Conservation (phyloP, 2,329 filamentous ascomycete genomes). For the Aureobasidium sp. region DNA sequence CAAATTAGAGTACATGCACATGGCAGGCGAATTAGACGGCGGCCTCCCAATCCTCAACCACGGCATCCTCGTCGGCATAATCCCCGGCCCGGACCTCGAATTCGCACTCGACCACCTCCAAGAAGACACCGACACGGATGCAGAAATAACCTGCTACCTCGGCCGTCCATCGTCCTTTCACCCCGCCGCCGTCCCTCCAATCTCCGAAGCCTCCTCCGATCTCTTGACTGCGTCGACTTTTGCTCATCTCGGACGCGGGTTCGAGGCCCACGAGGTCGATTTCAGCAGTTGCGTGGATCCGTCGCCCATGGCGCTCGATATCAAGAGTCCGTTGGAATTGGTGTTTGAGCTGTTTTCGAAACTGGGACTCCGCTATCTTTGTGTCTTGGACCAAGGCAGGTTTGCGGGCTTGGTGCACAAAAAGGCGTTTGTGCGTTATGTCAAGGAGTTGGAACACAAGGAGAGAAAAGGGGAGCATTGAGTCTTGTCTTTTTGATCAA, state of each 20-base stretch:
- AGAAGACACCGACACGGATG: slow-evolving; percentile 45
- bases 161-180: slow-evolving; percentile 50
- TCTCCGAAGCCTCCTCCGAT: slow-evolving; percentile 23
- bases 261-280: slow-evolving; percentile 39
- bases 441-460: slow-evolving; percentile 68
- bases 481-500: background rate
- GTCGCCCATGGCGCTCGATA: slow-evolving; percentile 79
- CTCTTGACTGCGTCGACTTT: too few species aligned
- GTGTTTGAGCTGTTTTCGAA: slow-evolving; percentile 97
- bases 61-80: slow-evolving; percentile 75
- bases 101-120: slow-evolving; percentile 77
- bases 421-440: slow-evolving; percentile 92
- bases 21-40: slow-evolving; percentile 83
- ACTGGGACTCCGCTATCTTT: slow-evolving; percentile 84
- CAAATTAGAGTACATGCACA: slow-evolving; percentile 76
- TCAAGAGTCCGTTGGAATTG: slow-evolving; percentile 83
- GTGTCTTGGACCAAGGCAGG: slow-evolving; percentile 73
- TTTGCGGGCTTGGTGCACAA: slow-evolving; percentile 93
- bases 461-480: slow-evolving; percentile 20
- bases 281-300: slow-evolving; percentile 91
- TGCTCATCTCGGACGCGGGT: slow-evolving; percentile 34
- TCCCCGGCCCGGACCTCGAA: slow-evolving; percentile 88
- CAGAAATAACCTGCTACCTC: slow-evolving; percentile 77
- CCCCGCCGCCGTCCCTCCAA: slow-evolving; percentile 24
- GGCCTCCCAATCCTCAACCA: slow-evolving; percentile 80